Base-by-base conservation (phyloP, 345 rosid genomes). In the Eucalyptus cloeziana region DNA sequence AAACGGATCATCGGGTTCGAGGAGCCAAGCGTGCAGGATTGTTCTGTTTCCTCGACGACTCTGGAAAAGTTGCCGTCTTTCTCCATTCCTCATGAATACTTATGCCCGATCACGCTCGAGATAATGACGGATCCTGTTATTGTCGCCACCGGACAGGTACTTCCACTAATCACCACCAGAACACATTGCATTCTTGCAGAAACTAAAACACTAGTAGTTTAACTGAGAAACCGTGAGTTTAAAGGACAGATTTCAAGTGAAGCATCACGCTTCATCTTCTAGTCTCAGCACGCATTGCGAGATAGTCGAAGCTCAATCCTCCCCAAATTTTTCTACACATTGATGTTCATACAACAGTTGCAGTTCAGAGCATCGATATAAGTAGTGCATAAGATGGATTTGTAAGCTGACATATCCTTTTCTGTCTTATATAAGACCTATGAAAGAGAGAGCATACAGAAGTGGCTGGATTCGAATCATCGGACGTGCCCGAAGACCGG, bases 101-200 rank as follows among this genome's bases (percentile, higher is more conserved):
- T 94, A 7, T 95, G 97, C 52, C 95, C 97, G 5, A 92, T 95
- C 85, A 69, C 94, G 27, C 88, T 94, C 37, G 96, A 94, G 91
- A 92, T 95, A 88, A 95, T 95, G 96, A 91, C 91, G 58, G 96
- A 94, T 86, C 97, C 97, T 16, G 96, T 94, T 45, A 95, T 95
- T 31, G 93, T 94, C 83, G 93, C 96, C 86, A 94, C 95, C 21
- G 96, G 97, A 88, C 97, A 95, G 97, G 97, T 95, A 94, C 88
- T 40, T 83, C 85, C 47, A 17, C 33, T 25, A 56, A 19, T 43
- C 45, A 71, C 45, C 83, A 37, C 83, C 83, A 71, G 43, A 86
- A n/a, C 27, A 13, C 60, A 16, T 21, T 21, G 87, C 83, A 51
- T 86, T 1, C 62, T n/a, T 19, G 37, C 44, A 10, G 87, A 86